Evolutionary conservation across 495 filamentous ascomycete species (phyloP).

Genomic region (Massariosphaeria phaeospora): DNA sequence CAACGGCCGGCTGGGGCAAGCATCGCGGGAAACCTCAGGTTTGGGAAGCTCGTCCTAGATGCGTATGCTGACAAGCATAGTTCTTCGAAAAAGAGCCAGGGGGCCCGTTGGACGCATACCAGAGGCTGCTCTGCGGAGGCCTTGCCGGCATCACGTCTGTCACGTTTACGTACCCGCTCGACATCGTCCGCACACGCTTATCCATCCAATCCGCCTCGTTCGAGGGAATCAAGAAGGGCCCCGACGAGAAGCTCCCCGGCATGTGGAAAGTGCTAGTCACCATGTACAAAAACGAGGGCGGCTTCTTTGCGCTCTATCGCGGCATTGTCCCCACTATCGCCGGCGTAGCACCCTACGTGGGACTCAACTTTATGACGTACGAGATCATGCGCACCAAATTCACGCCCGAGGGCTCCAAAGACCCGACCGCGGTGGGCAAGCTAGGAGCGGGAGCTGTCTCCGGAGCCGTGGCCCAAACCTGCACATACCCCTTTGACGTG

Average conservation of each 20-base stretch:
- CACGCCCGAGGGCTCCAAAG: constrained; percentile 81
- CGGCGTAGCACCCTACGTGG: constrained; percentile 93
- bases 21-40: too few species aligned
- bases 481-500: constrained; percentile 97
- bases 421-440: constrained; percentile 74
- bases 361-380: constrained; percentile 97
- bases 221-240: constrained; percentile 53
- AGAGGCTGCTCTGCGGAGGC: constrained; percentile 78
- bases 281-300: constrained; percentile 92
- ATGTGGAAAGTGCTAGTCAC: constrained; percentile 80
- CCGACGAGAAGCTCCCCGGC: constrained; percentile 68
- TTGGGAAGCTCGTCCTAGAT: too few species aligned
- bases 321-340: constrained; percentile 91
- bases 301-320: constrained; percentile 75
- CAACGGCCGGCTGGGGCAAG: too few species aligned
- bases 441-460: constrained; percentile 84
- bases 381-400: constrained; percentile 79
- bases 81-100: constrained; percentile 71
- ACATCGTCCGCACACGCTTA: constrained; percentile 90
- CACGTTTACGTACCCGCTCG: constrained; percentile 72
- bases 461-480: constrained; percentile 93
- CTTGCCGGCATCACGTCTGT: constrained; percentile 93
- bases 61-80: too few species aligned
- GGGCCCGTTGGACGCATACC: constrained; percentile 59
- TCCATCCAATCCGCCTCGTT: constrained; percentile 97